These are phyloP conservation scores for Elasticomyces elasticus DNA, from an alignment of 495 filamentous ascomycete species.

Conservation along the genomic window DNA sequence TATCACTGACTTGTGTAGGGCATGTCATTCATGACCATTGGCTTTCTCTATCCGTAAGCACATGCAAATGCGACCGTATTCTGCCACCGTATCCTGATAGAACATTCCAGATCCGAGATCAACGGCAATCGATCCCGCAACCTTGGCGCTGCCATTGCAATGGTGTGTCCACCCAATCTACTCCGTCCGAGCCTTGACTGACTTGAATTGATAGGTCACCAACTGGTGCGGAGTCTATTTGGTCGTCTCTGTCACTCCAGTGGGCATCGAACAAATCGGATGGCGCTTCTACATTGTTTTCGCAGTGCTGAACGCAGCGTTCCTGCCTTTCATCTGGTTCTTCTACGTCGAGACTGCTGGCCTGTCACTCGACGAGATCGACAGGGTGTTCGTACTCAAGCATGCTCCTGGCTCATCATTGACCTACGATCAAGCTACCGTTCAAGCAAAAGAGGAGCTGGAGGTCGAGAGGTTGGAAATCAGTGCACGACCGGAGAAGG, in stretches of 20 bases:
- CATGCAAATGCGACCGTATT: not conserved
- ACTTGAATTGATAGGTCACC: not conserved
- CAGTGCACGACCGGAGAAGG: not conserved
- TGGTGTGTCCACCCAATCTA: not conserved
- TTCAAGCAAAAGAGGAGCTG: constrained; percentile 1
- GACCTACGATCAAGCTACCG: constrained; percentile 7
- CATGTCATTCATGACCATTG: constrained; percentile 1
- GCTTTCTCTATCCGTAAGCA: not conserved
- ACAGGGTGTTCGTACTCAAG: constrained; percentile 6
- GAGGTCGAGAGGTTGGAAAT: constrained; percentile 3
- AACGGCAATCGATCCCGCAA: not conserved
- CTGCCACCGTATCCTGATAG: not conserved
- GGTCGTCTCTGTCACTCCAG: constrained; percentile 4
- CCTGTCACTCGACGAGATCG: constrained; percentile 11
- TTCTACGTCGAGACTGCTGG: constrained; percentile 12
- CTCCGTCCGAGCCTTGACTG: not conserved
- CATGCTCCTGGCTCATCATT: not conserved
- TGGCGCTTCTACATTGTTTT: constrained; percentile 10
- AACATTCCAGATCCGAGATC: constrained; percentile 2
- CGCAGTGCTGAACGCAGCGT: constrained; percentile 4
- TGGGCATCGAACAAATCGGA: constrained; percentile 1
- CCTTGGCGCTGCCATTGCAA: not conserved
- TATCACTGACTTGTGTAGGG: not conserved
- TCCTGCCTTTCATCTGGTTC: constrained; percentile 3
- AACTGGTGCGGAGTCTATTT: constrained; percentile 5